Conservation (phyloP, 805 yeast genomes). For the Candida ascalaphidarum region DNA sequence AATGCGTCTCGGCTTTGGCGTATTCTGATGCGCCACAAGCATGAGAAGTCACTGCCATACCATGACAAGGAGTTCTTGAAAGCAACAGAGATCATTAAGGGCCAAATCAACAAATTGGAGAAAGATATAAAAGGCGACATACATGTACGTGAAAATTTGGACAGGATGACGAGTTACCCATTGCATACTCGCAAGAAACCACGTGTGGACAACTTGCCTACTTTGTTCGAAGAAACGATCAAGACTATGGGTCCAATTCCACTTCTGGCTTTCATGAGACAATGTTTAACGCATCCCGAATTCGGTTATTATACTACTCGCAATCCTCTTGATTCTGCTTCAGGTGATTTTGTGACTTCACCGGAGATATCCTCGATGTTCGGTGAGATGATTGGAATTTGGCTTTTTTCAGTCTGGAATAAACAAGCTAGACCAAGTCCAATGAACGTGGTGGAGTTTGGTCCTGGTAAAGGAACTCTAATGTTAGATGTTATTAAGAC, state of each 20-base stretch:
- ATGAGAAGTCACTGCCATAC: no score
- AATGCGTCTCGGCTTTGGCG: no score
- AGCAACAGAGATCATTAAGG: no score
- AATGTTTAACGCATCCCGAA: conserved; percentile 70
- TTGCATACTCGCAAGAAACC: not conserved
- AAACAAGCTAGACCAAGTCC: conserved; percentile 43
- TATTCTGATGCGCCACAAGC: no score
- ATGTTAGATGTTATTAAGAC: conserved; percentile 54
- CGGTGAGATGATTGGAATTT: conserved; percentile 77
- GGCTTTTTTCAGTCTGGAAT: conserved; percentile 54
- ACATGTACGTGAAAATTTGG: conserved; percentile 27
- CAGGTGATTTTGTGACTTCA: conserved; percentile 76
- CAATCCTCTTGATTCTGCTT: conserved; percentile 53
- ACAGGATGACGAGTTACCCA: conserved; percentile 12
- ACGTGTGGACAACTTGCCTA: conserved; percentile 14
- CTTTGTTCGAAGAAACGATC: conserved; percentile 39
- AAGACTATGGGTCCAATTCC: conserved; percentile 72
- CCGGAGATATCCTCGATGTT: conserved; percentile 85
- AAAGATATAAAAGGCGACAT: conserved; percentile 27
- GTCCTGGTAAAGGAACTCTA: conserved; percentile 80
- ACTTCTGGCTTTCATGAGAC: conserved; percentile 67
- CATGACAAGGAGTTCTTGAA: no score
- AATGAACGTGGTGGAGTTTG: conserved; percentile 62
- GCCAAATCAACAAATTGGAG: conserved; percentile 24
- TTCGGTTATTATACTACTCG: conserved; percentile 73